Evolutionary conservation across 306 rosid genomes (phyloP).

Genomic region (Spatholobus suberectus): DNA sequence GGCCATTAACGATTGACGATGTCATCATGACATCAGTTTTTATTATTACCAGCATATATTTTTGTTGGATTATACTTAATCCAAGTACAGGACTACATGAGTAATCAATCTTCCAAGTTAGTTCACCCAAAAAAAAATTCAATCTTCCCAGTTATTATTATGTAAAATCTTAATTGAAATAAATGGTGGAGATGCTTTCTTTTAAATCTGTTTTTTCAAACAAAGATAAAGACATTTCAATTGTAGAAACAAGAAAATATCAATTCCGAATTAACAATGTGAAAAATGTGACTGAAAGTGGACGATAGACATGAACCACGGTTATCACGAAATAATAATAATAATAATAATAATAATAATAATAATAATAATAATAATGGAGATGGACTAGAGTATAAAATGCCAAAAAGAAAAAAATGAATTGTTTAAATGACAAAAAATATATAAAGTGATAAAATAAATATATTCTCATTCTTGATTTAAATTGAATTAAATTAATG

Average conservation of each 20-base stretch:
- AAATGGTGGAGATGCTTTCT: not conserved
- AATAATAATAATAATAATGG: no score
- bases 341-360: no score
- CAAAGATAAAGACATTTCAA: not conserved
- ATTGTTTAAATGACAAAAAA: not conserved
- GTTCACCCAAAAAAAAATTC: no score
- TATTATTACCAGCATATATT: not conserved
- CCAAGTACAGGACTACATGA: not conserved
- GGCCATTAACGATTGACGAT: not conserved
- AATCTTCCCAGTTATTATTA: no score
- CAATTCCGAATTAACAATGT: not conserved
- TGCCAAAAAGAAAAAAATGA: not conserved
- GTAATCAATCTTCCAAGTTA: not conserved
- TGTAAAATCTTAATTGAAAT: not conserved
- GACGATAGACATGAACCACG: not conserved
- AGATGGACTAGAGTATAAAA: no score
- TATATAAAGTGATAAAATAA: not conserved
- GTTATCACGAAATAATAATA: not conserved
- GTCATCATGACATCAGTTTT: not conserved
- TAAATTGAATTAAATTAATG: not conserved
- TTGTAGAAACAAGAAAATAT: not conserved
- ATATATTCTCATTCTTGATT: no score
- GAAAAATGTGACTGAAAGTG: not conserved
- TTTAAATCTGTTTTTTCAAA: not conserved
- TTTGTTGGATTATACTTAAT: not conserved